Evolutionary conservation across 2,329 filamentous ascomycete species (phyloP), one percentile per base, ranked within the genome.

Genomic region (Neopestalotiopsis rosae): DNA sequence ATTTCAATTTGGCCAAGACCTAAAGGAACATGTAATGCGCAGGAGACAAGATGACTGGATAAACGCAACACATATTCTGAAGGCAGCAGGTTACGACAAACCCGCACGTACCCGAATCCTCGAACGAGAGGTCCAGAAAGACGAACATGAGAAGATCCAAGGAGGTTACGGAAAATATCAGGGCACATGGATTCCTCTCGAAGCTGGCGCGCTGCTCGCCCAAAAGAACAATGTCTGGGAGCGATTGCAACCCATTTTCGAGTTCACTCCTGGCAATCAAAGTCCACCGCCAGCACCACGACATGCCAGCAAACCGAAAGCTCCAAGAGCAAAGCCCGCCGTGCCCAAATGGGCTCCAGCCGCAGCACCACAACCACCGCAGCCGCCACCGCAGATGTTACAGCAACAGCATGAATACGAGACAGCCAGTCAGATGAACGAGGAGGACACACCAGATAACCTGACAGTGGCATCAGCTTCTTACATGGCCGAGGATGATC

Each of bases 141-240:
- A 97, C 58, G 88, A 92, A 5, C 96, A 99, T 79, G 96, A 98
- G 83, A 99, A 99, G 84, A 95, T 99, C 5, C 96, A 99, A 79
- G 96, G 95, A 72, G 96, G 96, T 17, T 98, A 98, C 80, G 96
- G 96, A 76, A 98, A 98, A 89, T 99, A 98, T 75, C 96, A 99
- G 85, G 95, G 96, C 76, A 99, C 96, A 65, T 99, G 96, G 95
- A 96, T 99, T 64, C 96, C 96, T 7, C 88, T 99, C 7, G 87
- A 91, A 14, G 90, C 93, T 71, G 96, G 94, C 68, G 90, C 94
- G 74, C 84, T 89, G 71, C 90, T 99, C 42, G 96, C 96, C 45
- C 90, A 92, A 74, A 92, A 95, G 74, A 97, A 98, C 80, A 93
- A 92, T 72, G 88, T 97, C 66, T 90, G 94, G 74, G 92, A 97